Base-by-base conservation (phyloP, 352 stramenopile species). In the Bremia lactucae region DNA sequence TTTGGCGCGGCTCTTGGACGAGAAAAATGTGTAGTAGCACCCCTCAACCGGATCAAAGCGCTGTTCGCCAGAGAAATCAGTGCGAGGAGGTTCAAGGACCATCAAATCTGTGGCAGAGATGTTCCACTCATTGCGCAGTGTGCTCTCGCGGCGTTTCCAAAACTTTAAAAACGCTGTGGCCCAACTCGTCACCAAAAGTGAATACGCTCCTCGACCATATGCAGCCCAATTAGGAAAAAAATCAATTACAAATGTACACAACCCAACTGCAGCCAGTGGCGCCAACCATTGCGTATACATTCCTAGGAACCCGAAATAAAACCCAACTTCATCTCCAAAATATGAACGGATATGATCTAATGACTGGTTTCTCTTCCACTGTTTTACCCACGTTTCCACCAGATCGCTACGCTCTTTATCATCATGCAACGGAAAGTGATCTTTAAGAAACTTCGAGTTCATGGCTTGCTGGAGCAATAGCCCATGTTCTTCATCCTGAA, bases 291-390 rank as follows among this genome's bases (percentile, higher is more conserved):
- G 77, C 15, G 92, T 96, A 60, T 96, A 97, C 70, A 96, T 94
- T 25, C 96, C 88, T 4, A 98, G 59, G 60, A 97, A 99, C 6
- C 91, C 87, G 68, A 98, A 98, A 68, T 98, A 98, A 47, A 98
- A 97, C 0, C 91, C 92, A 38, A 99, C 77, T 49, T 92, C 79
- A 26, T 89, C 70, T 23, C 79, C 79, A 58, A 87, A 92, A 38
- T 92, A 92, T 33, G 76, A 72, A 22, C 66, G 70, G 20, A 92
- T 56, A 25, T 31, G 38, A 16, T 83, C 65, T 0, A 92, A 41
- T 16, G 79, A 76, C 52, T 85, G 73, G 2, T 60, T 39, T 0
- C 57, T 63, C 10, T 54, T 60, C 67, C 72, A 84, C 24, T 75
- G 42, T 42, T 88, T 92, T 25, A 92, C 79, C 79, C 79, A 92